Evolutionary conservation across 768 basidiomycete species (phyloP).

Genomic region (Termitomyces sp.): DNA sequence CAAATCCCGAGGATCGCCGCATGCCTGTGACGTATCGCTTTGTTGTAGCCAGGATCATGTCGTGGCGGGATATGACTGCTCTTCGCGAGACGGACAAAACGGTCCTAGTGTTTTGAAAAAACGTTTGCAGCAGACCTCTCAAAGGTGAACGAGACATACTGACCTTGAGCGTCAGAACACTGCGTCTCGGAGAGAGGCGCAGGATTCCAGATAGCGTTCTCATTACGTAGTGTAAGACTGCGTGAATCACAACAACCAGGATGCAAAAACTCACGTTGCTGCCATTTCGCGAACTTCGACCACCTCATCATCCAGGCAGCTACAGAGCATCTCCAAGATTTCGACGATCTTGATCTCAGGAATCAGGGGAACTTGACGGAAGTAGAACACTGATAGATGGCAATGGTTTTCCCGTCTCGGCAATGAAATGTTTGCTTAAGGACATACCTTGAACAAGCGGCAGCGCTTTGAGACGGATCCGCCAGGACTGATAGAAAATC

Average conservation of each 20-base stretch:
- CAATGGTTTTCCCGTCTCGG: not conserved
- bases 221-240: not conserved
- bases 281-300: constrained; percentile 91
- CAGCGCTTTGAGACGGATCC: constrained; percentile 80
- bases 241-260: not conserved
- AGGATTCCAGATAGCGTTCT: constrained; percentile 83
- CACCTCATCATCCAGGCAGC: constrained; percentile 82
- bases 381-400: constrained; percentile 64
- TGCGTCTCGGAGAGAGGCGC: constrained; percentile 75
- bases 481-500: constrained; percentile 64
- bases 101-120: constrained; percentile 44
- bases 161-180: constrained; percentile 71
- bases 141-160: constrained; percentile 17
- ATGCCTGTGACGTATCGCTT: constrained; percentile 75
- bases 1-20: constrained; percentile 93
- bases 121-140: not conserved
- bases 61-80: constrained; percentile 64
- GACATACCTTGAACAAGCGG: constrained; percentile 73
- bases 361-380: constrained; percentile 83
- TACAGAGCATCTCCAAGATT: constrained; percentile 81
- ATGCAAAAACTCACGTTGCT: constrained; percentile 53
- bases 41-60: constrained; percentile 62
- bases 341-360: constrained; percentile 71
- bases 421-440: not conserved
- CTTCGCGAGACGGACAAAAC: constrained; percentile 74